phyloP scores from a whole-genome alignment of 768 basidiomycete species.

The Suillus occidentalis region DNA sequence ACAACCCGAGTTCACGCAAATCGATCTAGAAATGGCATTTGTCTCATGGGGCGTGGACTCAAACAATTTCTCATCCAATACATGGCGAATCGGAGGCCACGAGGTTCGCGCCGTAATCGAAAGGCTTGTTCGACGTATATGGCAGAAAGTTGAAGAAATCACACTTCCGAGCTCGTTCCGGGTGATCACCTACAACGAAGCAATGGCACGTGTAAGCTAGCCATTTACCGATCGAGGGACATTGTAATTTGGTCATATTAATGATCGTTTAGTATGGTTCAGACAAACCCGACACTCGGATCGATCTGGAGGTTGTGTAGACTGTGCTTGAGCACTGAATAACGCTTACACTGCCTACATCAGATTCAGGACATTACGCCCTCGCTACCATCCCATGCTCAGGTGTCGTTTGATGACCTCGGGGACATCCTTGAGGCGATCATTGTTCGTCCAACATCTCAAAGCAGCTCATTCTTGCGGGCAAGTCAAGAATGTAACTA shows the following conservation, averaged over 20 bases:
- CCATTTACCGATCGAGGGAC: slow-evolving; percentile 11
- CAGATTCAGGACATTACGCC: slow-evolving; percentile 37
- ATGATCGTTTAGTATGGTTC: slow-evolving; percentile 72
- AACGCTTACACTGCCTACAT: slow-evolving; percentile 13
- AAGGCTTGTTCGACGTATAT: slow-evolving; percentile 69
- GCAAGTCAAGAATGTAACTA: slow-evolving; percentile 20
- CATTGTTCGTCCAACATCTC: slow-evolving; percentile 28
- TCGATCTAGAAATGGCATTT: slow-evolving; percentile 96
- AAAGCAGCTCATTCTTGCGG: slow-evolving; percentile 28
- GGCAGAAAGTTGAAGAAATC: slow-evolving; percentile 67
- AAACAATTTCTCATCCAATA: slow-evolving; percentile 25
- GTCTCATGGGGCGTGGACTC: slow-evolving; percentile 68
- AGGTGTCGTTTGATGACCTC: slow-evolving; percentile 22
- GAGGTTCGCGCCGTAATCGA: slow-evolving; percentile 84
- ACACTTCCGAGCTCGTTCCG: slow-evolving; percentile 62
- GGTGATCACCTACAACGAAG: slow-evolving; percentile 87
- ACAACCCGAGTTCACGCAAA: slow-evolving; percentile 96
- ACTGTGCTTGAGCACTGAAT: slow-evolving; percentile 3
- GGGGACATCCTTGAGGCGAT: slow-evolving; percentile 34
- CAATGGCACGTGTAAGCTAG: slow-evolving; percentile 78
- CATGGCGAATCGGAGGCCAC: slow-evolving; percentile 84
- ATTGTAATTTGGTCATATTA: slow-evolving; percentile 20
- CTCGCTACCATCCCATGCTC: slow-evolving; percentile 28
- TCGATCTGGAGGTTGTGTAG: slow-evolving; percentile 75
- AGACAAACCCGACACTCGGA: slow-evolving; percentile 93